Conservation (phyloP, 306 rosid species). For the Glycine latifolia region DNA sequence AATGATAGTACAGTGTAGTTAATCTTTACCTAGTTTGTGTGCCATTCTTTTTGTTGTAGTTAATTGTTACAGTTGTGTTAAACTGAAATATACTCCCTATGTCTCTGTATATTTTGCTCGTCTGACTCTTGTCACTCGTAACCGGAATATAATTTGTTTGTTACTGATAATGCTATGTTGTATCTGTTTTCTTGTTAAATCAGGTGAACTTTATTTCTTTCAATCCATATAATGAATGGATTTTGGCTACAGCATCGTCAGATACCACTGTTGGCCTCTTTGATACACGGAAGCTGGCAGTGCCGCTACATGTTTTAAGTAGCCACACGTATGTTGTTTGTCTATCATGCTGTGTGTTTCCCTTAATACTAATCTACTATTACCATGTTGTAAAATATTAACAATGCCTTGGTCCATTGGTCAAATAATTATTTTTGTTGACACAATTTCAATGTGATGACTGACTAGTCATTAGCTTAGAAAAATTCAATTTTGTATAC, state of each 20-base stretch:
- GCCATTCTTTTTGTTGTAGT: constrained; percentile 13
- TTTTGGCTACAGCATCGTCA: constrained; percentile 95
- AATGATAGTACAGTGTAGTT: no score
- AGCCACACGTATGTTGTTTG: constrained; percentile 74
- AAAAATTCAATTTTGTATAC: not conserved
- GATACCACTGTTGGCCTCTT: constrained; percentile 83
- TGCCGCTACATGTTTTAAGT: constrained; percentile 75
- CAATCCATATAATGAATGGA: constrained; percentile 83
- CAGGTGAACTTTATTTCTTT: constrained; percentile 94
- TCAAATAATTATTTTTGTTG: no score
- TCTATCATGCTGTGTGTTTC: constrained; percentile 6
- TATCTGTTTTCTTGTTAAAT: constrained; percentile 27
- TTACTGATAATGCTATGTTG: constrained; percentile 13
- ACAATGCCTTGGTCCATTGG: not conserved
- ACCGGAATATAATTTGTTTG: constrained; percentile 5
- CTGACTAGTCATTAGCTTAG: not conserved
- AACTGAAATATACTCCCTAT: constrained; percentile 7
- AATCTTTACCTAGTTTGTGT: not conserved
- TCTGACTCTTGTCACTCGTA: not conserved
- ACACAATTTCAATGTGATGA: constrained; percentile 8
- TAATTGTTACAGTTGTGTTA: not conserved
- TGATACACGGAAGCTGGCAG: constrained; percentile 76
- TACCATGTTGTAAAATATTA: no score
- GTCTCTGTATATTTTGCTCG: not conserved
- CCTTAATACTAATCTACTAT: not conserved